A percentile compares a stretch with the other conserved stretches of the same genome.
Evolutionary conservation across 305 asterid genomes (phyloP).

Genomic region (Rubia tinctorum): DNA sequence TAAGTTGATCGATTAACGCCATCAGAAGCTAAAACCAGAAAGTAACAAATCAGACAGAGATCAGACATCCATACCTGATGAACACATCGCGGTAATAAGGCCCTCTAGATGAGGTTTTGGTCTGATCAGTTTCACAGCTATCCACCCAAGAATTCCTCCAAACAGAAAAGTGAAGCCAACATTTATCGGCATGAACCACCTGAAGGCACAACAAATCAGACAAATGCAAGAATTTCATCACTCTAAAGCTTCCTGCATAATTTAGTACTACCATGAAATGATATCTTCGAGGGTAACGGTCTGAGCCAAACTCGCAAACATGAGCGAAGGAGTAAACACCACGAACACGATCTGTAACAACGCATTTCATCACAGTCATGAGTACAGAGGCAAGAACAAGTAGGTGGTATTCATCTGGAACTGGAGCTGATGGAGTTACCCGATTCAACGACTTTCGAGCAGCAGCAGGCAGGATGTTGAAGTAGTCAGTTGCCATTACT

Average conservation of each 20-base stretch:
- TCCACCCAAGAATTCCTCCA: conserved; percentile 81
- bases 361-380: background rate
- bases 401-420: background rate
- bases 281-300: conserved; percentile 60
- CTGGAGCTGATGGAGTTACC: conserved; percentile 25
- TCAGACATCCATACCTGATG: conserved; percentile 47
- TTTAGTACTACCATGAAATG: conserved; percentile 50
- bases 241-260: background rate
- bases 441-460: conserved; percentile 52
- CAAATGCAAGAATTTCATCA: too few species aligned
- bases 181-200: conserved; percentile 95
- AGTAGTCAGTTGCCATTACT: conserved; percentile 66
- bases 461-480: conserved; percentile 54
- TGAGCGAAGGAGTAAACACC: conserved; percentile 62
- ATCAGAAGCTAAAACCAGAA: background rate
- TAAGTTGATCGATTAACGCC: conserved; percentile 13
- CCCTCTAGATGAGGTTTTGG: conserved; percentile 68
- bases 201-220: conserved; percentile 13
- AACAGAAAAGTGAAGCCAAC: conserved; percentile 63
- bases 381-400: background rate
- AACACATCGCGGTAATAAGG: conserved; percentile 60
- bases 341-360: conserved; percentile 57
- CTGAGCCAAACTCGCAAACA: conserved; percentile 63
- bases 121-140: conserved; percentile 55
- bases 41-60: background rate